These are phyloP conservation scores for Diddensiella caesifluorescens DNA, from an alignment of 805 yeast species.

Conservation along the genomic window DNA sequence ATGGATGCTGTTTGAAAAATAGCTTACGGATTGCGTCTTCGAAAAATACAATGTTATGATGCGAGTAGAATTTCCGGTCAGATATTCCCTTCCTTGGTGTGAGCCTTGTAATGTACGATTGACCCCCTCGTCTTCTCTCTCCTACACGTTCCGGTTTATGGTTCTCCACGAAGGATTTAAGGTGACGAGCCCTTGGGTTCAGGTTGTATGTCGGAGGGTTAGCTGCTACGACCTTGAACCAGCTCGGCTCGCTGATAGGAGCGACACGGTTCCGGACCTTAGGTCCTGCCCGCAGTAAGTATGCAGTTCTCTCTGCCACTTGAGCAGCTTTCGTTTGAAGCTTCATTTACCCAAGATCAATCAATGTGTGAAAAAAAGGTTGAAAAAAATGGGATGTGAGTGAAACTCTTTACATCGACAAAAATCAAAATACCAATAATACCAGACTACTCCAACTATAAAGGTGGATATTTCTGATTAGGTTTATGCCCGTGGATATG, in stretches of 20 bases:
- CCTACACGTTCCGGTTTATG: constrained; percentile 21
- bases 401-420: no score
- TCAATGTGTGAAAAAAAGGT: no score
- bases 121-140: constrained; percentile 17
- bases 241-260: constrained; percentile 67
- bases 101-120: constrained; percentile 44
- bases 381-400: no score
- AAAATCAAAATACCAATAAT: no score
- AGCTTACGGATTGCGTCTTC: constrained; percentile 80
- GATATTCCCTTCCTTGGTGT: constrained; percentile 34
- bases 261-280: constrained; percentile 12
- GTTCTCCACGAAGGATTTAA: constrained; percentile 22
- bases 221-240: constrained; percentile 81
- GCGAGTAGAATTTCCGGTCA: constrained; percentile 40
- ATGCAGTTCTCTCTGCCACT: constrained; percentile 76
- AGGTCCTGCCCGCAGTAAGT: constrained; percentile 59
- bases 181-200: constrained; percentile 38
- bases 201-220: constrained; percentile 73
- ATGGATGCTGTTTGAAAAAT: constrained; percentile 91
- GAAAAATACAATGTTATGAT: constrained; percentile 50
- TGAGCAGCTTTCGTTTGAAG: constrained; percentile 69
- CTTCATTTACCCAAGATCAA: constrained; percentile 48
- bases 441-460: no score
- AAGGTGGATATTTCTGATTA: no score
- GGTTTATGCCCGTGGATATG: no score